Conservation (phyloP, 768 basidiomycete genomes). For the Pleurotus giganteus region DNA sequence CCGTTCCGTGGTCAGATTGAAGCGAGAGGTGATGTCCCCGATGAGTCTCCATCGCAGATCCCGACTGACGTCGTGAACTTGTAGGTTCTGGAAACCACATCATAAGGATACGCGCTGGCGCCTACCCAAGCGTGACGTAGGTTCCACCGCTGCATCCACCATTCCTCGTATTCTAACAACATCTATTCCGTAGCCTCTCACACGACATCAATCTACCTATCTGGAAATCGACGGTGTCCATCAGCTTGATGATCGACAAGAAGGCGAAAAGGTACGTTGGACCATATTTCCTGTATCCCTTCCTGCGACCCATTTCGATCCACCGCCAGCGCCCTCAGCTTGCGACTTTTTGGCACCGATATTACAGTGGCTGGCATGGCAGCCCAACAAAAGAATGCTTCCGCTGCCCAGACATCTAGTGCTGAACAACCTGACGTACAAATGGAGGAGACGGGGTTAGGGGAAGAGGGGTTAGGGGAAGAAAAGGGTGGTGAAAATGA, state of each 20-base stretch:
- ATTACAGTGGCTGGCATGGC: constrained; percentile 54
- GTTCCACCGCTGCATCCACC: constrained; percentile 21
- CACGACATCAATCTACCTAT: constrained; percentile 88
- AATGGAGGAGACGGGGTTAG: neutral
- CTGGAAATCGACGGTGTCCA: constrained; percentile 89
- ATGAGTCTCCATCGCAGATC: constrained; percentile 2
- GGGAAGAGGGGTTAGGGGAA: neutral
- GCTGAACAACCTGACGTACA: neutral
- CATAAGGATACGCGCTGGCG: constrained; percentile 60
- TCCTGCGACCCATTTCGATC: neutral
- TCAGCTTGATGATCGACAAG: constrained; percentile 95
- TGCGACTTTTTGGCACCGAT: constrained; percentile 82
- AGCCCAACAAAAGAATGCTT: constrained; percentile 15
- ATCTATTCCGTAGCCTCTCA: constrained; percentile 47
- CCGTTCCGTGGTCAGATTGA: constrained; percentile 56
- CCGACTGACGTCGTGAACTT: neutral
- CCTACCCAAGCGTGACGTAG: constrained; percentile 52
- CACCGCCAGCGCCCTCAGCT: constrained; percentile 70
- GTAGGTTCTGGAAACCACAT: constrained; percentile 72
- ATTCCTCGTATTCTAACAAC: constrained; percentile 8
- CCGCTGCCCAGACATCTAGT: neutral
- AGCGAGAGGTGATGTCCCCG: constrained; percentile 46
- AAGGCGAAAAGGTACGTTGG: constrained; percentile 82
- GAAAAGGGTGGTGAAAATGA: neutral
- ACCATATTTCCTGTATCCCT: neutral